Conservation (phyloP, 305 asterid species). For the Fraxinus sp. region DNA sequence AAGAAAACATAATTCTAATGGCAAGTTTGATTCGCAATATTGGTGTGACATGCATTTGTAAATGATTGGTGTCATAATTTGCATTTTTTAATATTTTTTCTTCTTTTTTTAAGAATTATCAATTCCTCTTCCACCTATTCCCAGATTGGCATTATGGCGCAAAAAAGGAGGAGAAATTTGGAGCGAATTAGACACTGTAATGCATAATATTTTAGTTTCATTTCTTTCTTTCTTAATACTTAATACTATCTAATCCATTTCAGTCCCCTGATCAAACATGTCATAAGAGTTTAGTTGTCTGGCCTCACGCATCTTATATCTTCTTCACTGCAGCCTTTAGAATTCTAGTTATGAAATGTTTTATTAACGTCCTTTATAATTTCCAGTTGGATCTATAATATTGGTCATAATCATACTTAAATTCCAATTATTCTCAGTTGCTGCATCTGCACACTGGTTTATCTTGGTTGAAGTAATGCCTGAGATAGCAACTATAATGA, state of each 20-base stretch:
- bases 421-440: constrained; percentile 14
- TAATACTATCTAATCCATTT: not conserved
- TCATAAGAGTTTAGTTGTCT: not conserved
- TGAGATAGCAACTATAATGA: constrained; percentile 33
- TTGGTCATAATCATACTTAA: not conserved
- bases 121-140: not conserved
- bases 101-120: not conserved
- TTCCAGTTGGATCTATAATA: not conserved
- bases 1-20: not conserved
- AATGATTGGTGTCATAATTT: not conserved
- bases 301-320: not conserved
- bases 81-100: not conserved
- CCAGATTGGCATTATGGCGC: not conserved
- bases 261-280: not conserved
- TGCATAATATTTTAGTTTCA: not conserved
- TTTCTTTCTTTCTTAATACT: not conserved
- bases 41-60: not conserved
- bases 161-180: not conserved
- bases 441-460: constrained; percentile 21
- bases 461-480: constrained; percentile 32
- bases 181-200: not conserved
- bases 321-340: not conserved
- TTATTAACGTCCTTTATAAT: not conserved
- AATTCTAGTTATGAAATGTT: not conserved
- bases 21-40: not conserved